Conservation (phyloP, 176 grass and related monocot genomes). For the Saccharum spontaneum region DNA sequence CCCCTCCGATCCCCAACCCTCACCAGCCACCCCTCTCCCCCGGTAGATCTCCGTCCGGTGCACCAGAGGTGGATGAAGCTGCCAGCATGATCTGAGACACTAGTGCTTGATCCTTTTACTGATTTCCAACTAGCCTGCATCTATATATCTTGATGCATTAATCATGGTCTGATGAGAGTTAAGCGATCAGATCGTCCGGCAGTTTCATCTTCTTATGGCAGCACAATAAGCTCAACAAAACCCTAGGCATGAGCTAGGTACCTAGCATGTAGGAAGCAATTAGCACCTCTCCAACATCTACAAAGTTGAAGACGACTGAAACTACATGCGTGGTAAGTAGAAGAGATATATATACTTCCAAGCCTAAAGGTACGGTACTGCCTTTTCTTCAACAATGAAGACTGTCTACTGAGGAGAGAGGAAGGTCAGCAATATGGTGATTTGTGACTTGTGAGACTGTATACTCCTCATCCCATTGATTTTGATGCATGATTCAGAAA, state of each 20-base stretch:
- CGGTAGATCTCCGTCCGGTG: background rate
- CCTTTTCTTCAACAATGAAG: background rate
- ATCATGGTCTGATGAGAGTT: too few species aligned
- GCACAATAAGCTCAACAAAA: background rate
- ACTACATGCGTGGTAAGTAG: too few species aligned
- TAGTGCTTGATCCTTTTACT: background rate
- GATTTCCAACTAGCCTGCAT: background rate
- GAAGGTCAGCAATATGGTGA: background rate
- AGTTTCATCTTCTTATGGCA: conserved; percentile 38
- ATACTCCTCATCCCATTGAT: background rate
- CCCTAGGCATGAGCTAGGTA: background rate
- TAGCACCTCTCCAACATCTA: background rate
- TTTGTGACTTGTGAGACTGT: background rate
- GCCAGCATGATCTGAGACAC: conserved; percentile 38
- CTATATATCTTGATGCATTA: background rate
- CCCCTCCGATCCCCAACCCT: too few species aligned
- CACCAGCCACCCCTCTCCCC: background rate
- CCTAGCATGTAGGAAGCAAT: background rate
- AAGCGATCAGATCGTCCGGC: conserved; percentile 28
- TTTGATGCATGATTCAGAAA: background rate
- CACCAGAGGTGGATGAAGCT: conserved; percentile 38
- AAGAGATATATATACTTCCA: too few species aligned
- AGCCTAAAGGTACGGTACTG: background rate
- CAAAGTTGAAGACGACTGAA: background rate
- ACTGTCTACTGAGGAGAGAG: background rate